Evolutionary conservation across 768 basidiomycete species (phyloP).

Genomic region (Rhodotorula paludigena): DNA sequence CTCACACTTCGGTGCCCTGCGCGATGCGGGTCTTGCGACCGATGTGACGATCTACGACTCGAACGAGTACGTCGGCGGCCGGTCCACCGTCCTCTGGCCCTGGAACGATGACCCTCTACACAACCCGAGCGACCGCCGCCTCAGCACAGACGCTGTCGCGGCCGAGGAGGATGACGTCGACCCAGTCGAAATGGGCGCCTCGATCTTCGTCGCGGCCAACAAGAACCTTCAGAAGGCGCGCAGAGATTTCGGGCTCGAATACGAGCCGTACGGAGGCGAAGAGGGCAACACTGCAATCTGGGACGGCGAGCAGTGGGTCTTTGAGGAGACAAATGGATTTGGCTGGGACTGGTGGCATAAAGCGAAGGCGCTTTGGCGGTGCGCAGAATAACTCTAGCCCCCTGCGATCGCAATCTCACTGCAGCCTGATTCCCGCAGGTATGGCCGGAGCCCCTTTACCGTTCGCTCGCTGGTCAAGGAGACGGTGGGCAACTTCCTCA

Average conservation of each 20-base stretch:
- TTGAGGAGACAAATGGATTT: slow-evolving; percentile 47
- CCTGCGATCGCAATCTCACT: neutral
- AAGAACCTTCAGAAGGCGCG: slow-evolving; percentile 68
- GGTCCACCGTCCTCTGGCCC: slow-evolving; percentile 32
- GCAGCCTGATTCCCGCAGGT: neutral
- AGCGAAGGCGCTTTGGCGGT: slow-evolving; percentile 69
- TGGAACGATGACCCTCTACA: slow-evolving; percentile 26
- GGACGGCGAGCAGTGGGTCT: slow-evolving; percentile 70
- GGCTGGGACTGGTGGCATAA: slow-evolving; percentile 63
- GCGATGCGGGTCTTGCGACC: slow-evolving; percentile 55
- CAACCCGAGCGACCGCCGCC: neutral
- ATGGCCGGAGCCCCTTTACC: slow-evolving; percentile 32
- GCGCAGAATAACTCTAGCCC: slow-evolving; percentile 54
- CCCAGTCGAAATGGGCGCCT: slow-evolving; percentile 71
- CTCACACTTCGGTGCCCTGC: slow-evolving; percentile 15
- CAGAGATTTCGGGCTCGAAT: slow-evolving; percentile 69
- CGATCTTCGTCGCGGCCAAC: slow-evolving; percentile 75
- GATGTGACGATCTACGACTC: slow-evolving; percentile 81
- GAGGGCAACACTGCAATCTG: slow-evolving; percentile 61
- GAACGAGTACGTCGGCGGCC: slow-evolving; percentile 27
- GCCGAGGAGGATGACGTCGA: slow-evolving; percentile 20
- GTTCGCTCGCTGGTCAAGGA: slow-evolving; percentile 53
- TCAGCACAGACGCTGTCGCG: neutral
- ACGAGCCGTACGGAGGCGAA: slow-evolving; percentile 49
- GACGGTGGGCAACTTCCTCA: slow-evolving; percentile 56